Base-by-base conservation (phyloP, 2,329 filamentous ascomycete species). In the Hymenoscyphus fructigenus region DNA sequence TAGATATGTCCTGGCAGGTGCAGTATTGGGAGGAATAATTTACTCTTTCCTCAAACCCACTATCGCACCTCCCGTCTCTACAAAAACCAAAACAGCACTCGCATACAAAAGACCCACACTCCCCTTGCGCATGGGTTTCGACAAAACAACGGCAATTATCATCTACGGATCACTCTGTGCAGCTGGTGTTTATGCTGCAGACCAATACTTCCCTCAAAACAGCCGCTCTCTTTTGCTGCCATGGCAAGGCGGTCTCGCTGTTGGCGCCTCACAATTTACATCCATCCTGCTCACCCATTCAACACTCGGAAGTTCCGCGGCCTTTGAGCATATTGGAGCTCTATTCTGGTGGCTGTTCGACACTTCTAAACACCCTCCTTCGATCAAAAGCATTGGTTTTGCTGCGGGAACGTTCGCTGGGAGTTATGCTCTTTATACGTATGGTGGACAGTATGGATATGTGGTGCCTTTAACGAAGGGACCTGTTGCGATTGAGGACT, bases 271-370 rank as follows among this genome's bases (percentile, higher is more conserved):
- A 0, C 88, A 91, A 75, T 76, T 85, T 7, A 74, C 83, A 3
- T 88, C 85, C 0, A 74, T 89, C 0, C 65, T 85, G 12, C 71
- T 82, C 38, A 82, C 86, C 28, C 79, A 79, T 26, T 78, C 80
- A 50, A 79, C 88, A 65, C 74, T 91, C 3, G 88, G 88, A 5
- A 83, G 87, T 1, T 90, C 87, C 2, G 80, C 79, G 1, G 83
- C 83, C 0, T 90, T 86, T 69, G 85, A 89, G 70, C 86, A 90
- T 70, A 68, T 83, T 5, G 87, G 86, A 9, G 81, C 82, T 62
- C 80, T 82, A 68, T 79, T 88, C 67, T 83, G 81, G 78, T 73
- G 70, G 70, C 32, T 28, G 1, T 14, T 66, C n/a, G 23, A 57
- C 67, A 34, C 66, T 60, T 6, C 20, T 12, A 20, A 55, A 23